Conservation (phyloP, 192 early-diverging fungal species). For the Podila clonocystis region DNA sequence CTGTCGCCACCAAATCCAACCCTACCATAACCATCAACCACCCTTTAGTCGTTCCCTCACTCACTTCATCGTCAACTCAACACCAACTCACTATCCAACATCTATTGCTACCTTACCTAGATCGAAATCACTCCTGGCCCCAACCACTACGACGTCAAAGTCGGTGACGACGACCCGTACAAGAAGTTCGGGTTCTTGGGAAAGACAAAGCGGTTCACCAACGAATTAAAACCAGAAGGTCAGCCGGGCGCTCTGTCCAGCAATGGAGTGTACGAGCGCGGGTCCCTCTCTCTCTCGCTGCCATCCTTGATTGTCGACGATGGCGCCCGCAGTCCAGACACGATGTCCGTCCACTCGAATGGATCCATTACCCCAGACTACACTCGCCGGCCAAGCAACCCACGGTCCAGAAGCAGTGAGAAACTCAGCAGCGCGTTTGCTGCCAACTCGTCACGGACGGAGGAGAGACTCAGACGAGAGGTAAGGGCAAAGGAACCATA, state of each 20-base stretch:
- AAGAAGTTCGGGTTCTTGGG: slow-evolving; percentile 48
- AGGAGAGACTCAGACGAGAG: slow-evolving; percentile 41
- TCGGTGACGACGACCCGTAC: slow-evolving; percentile 31
- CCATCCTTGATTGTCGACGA: slow-evolving; percentile 40
- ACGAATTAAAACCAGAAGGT: background rate
- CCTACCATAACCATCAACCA: background rate
- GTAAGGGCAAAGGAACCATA: slow-evolving; percentile 6
- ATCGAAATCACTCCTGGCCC: slow-evolving; percentile 44
- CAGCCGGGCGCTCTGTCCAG: background rate
- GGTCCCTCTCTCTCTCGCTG: slow-evolving; percentile 10
- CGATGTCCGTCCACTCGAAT: slow-evolving; percentile 36
- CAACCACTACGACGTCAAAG: slow-evolving; percentile 44
- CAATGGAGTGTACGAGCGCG: slow-evolving; percentile 22
- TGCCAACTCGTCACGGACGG: slow-evolving; percentile 17
- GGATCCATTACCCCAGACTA: slow-evolving; percentile 37
- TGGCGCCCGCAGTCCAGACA: slow-evolving; percentile 15
- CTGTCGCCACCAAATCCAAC: background rate
- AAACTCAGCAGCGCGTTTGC: slow-evolving; percentile 18
- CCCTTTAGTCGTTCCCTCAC: too few relatives aligned
- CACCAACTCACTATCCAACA: background rate
- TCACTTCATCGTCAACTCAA: background rate
- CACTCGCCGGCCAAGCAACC: background rate
- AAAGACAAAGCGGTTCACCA: slow-evolving; percentile 36
- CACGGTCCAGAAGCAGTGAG: slow-evolving; percentile 37
- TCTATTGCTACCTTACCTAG: slow-evolving; percentile 6